phyloP scores from a whole-genome alignment of 371 early-diverging fungal species.

The Gilbertella persicaria region DNA sequence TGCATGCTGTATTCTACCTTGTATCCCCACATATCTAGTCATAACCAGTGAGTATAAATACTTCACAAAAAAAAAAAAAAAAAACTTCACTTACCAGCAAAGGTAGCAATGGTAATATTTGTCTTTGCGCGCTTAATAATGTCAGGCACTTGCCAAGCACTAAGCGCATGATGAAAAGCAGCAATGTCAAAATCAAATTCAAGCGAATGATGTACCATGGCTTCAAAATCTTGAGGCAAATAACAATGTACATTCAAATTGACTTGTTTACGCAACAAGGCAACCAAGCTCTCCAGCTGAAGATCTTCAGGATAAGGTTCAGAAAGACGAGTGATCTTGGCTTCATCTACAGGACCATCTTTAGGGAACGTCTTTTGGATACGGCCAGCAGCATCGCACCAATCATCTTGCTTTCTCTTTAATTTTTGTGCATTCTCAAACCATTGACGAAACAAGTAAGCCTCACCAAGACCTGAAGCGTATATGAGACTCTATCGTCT shows the following conservation, averaged over 20 bases:
- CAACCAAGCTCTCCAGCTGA: slow-evolving; percentile 51
- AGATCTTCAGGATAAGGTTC: slow-evolving; percentile 57
- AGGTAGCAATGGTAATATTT: slow-evolving; percentile 73
- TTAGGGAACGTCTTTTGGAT: slow-evolving; percentile 27
- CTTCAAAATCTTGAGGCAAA: slow-evolving; percentile 56
- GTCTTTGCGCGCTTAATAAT: slow-evolving; percentile 51
- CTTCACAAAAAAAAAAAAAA: slow-evolving; percentile 28
- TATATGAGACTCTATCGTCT: not conserved
- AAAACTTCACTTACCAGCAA: slow-evolving; percentile 59
- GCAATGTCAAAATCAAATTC: slow-evolving; percentile 68
- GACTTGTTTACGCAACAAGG: slow-evolving; percentile 58
- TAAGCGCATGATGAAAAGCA: slow-evolving; percentile 71
- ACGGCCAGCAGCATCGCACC: slow-evolving; percentile 69
- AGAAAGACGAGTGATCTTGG: slow-evolving; percentile 27
- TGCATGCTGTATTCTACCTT: too few relatives aligned
- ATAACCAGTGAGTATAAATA: slow-evolving; percentile 1
- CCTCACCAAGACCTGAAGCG: slow-evolving; percentile 69
- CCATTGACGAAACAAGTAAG: slow-evolving; percentile 65
- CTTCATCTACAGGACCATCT: slow-evolving; percentile 15
- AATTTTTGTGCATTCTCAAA: slow-evolving; percentile 67
- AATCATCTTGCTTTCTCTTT: slow-evolving; percentile 68
- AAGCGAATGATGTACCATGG: slow-evolving; percentile 59
- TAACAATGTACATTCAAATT: slow-evolving; percentile 64
- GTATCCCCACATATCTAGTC: slow-evolving; percentile 59
- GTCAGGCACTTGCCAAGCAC: slow-evolving; percentile 64